These are phyloP conservation scores for Trichoderma orchidacearum DNA, from an alignment of 495 filamentous ascomycete species.

Conservation along the genomic window DNA sequence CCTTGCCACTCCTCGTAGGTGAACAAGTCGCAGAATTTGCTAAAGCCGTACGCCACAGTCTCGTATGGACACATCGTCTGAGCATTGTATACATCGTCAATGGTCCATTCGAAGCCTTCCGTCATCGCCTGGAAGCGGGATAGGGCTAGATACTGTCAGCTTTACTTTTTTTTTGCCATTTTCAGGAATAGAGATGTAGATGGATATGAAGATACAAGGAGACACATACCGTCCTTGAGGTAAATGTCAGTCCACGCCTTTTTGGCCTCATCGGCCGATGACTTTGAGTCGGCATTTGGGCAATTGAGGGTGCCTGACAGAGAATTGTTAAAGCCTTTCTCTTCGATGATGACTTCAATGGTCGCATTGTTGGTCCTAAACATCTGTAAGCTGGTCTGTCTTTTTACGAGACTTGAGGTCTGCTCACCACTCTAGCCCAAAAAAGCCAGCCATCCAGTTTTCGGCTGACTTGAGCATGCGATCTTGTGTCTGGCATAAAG, in stretches of 20 bases:
- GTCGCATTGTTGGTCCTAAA: slow-evolving; percentile 33
- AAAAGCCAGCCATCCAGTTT: slow-evolving; percentile 62
- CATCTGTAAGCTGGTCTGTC: slow-evolving; percentile 31
- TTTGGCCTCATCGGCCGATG: slow-evolving; percentile 33
- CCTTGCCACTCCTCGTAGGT: slow-evolving; percentile 53
- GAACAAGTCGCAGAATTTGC: slow-evolving; percentile 62
- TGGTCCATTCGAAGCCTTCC: slow-evolving; percentile 35
- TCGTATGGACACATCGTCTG: slow-evolving; percentile 69
- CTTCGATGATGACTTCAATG: slow-evolving; percentile 54
- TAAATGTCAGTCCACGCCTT: slow-evolving; percentile 43
- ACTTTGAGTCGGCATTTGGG: slow-evolving; percentile 45
- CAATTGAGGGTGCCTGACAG: slow-evolving; percentile 33
- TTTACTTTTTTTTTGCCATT: background rate
- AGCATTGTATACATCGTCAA: slow-evolving; percentile 38
- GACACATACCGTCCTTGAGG: slow-evolving; percentile 18
- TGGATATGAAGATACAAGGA: background rate
- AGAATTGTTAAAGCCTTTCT: slow-evolving; percentile 53
- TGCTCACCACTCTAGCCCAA: slow-evolving; percentile 42
- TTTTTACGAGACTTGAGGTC: too few species aligned
- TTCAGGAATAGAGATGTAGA: background rate
- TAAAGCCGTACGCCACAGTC: slow-evolving; percentile 55
- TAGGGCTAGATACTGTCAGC: slow-evolving; percentile 18
- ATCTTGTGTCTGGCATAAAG: slow-evolving; percentile 33
- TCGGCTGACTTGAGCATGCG: slow-evolving; percentile 63
- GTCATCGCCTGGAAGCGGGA: slow-evolving; percentile 28